Base-by-base conservation (phyloP, 768 basidiomycete species). In the Suillus luteus region DNA sequence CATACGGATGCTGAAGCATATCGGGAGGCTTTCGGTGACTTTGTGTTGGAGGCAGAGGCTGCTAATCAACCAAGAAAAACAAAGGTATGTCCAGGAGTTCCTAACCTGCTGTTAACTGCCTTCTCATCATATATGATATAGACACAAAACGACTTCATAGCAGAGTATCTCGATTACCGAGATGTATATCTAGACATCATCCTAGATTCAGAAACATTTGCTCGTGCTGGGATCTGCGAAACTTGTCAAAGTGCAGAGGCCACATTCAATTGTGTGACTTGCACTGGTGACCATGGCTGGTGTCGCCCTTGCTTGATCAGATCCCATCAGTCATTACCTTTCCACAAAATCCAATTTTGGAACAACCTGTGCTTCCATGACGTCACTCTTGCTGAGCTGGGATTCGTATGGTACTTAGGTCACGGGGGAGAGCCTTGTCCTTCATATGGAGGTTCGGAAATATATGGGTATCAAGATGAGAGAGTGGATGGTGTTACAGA, bases 391-490 rank as follows among this genome's bases (percentile, higher is more conserved):
- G 67, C 69, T 64, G 55, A 70, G 5, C 59, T 65, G 3, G 72
- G 73, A 0, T 22, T 68, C 0, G 63, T 66, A 5, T 46, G 70
- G 3, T 66, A 68, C 44, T 33, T 69, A 0, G 72, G 73, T 0
- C 74, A 75, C 41, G 44, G 64, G 7, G 71, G 72, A 0, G 3
- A 48, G 3, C 60, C 61, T 0, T 72, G 71, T 44, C 73, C 70
- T 33, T 14, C 0, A 1, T 14, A 49, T 14, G 24, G 48, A 27
- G 48, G 6, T 49, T 24, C 22, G 4, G 10, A 22, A 22, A 11
- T 46, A 0, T 11, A 24, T 48, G 44, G 44, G 44, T 3, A 11
- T 22, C n/a, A 22, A 22, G n/a, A 46, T 3, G 44, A 46, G 11
- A 46, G 44, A 46, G 11, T 46, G 44, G 22, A 44, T n/a, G 44